Conservation (phyloP, 2,329 filamentous ascomycete genomes). For the Colletotrichum lupini region DNA sequence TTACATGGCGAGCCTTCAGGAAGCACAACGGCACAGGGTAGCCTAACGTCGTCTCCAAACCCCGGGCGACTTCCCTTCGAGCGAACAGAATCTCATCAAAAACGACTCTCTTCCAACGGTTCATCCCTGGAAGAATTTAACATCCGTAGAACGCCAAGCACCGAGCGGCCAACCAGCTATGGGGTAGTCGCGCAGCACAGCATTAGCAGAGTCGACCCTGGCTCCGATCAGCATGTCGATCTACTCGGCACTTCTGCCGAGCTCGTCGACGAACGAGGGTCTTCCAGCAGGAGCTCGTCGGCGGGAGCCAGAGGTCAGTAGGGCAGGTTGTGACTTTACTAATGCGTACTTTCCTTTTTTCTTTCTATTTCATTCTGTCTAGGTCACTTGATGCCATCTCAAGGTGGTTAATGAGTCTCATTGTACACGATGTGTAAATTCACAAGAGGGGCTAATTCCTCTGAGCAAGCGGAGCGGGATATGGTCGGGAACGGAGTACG, state of each 20-base stretch:
- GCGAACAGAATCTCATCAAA: slow-evolving; percentile 61
- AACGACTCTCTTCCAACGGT: slow-evolving; percentile 57
- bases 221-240: slow-evolving; percentile 53
- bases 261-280: slow-evolving; percentile 57
- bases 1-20: slow-evolving; percentile 28
- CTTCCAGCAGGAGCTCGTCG: slow-evolving; percentile 31
- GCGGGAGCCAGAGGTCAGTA: slow-evolving; percentile 17
- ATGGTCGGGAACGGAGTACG: slow-evolving; percentile 21
- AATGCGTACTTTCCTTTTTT: background rate
- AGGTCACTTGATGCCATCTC: background rate
- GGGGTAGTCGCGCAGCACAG: slow-evolving; percentile 69
- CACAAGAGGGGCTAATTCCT: background rate
- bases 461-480: background rate
- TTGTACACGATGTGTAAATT: slow-evolving; percentile 29
- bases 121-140: slow-evolving; percentile 63
- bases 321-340: background rate
- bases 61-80: slow-evolving; percentile 63
- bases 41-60: slow-evolving; percentile 16
- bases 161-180: slow-evolving; percentile 64
- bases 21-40: background rate
- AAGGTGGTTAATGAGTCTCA: background rate
- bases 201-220: slow-evolving; percentile 65
- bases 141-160: slow-evolving; percentile 46
- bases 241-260: slow-evolving; percentile 67
- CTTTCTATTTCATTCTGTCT: background rate